Conservation (phyloP, 176 grass and related monocot species). For the Cocos nucifera region DNA sequence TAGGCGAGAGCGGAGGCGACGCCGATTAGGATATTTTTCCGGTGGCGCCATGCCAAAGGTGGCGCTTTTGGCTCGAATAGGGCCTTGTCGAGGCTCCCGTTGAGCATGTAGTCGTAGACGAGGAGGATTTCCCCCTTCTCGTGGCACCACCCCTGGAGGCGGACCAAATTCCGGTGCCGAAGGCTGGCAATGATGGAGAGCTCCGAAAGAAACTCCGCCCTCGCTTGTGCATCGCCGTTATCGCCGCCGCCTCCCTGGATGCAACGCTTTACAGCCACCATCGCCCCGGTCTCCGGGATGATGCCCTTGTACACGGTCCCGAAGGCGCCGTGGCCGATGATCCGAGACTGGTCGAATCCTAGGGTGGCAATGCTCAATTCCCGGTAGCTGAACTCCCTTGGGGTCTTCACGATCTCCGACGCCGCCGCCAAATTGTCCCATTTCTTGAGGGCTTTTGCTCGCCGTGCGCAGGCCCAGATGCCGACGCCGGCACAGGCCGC, state of each 20-base stretch:
- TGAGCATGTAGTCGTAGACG: conserved; percentile 95
- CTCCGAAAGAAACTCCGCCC: conserved; percentile 77
- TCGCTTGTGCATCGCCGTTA: conserved; percentile 33
- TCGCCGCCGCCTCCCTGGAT: conserved; percentile 29
- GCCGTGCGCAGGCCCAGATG: conserved; percentile 49
- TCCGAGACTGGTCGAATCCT: conserved; percentile 50
- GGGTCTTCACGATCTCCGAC: conserved; percentile 50
- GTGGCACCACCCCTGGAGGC: conserved; percentile 81
- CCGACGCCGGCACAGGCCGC: conserved; percentile 58
- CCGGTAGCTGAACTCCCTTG: conserved; percentile 80
- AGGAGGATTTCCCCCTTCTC: conserved; percentile 91
- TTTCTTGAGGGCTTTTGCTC: conserved; percentile 25
- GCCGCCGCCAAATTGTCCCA: conserved; percentile 43
- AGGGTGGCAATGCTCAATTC: conserved; percentile 59
- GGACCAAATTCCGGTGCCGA: conserved; percentile 88
- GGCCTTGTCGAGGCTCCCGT: conserved; percentile 81
- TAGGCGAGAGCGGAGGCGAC: conserved; percentile 84
- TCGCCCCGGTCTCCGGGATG: conserved; percentile 77
- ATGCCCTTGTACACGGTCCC: conserved; percentile 97
- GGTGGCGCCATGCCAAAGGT: conserved; percentile 53
- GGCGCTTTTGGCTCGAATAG: conserved; percentile 46
- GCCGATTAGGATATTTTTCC: conserved; percentile 56
- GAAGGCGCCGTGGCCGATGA: conserved; percentile 91
- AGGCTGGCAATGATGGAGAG: conserved; percentile 94
- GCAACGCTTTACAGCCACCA: conserved; percentile 93